Evolutionary conservation across 306 rosid species (phyloP).

Genomic region (Ziziphus jujuba): DNA sequence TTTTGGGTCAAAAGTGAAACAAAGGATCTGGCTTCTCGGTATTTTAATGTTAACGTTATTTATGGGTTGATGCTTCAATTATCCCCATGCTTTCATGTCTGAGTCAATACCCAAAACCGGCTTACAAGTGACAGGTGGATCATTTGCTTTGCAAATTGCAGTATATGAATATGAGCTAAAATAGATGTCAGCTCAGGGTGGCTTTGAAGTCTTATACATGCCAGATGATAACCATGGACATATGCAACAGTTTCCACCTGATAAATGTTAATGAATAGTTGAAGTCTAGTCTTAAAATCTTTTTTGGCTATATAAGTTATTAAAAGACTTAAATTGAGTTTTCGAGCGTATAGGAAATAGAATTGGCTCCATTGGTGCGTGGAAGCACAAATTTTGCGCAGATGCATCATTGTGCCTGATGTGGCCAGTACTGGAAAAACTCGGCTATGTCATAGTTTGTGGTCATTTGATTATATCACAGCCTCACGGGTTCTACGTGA

Average conservation of each 20-base stretch:
- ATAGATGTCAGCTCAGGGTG: background rate
- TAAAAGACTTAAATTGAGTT: too few relatives aligned
- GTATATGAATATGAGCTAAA: background rate
- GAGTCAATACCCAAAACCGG: background rate
- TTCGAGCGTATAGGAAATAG: too few relatives aligned
- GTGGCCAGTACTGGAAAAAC: too few relatives aligned
- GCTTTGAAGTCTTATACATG: background rate
- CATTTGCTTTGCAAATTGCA: background rate
- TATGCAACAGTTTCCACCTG: background rate
- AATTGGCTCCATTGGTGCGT: too few relatives aligned
- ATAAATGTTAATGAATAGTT: background rate
- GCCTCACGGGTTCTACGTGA: too few relatives aligned
- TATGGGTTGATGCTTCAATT: background rate
- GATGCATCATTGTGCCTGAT: too few relatives aligned
- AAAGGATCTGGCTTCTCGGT: background rate
- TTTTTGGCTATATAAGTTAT: too few relatives aligned
- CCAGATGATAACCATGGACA: background rate
- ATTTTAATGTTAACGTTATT: background rate
- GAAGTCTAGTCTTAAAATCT: too few relatives aligned
- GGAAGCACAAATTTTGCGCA: too few relatives aligned
- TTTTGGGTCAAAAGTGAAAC: background rate
- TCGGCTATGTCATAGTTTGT: too few relatives aligned
- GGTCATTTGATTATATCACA: too few relatives aligned
- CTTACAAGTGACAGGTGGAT: slow-evolving; percentile 2
- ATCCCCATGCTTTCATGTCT: background rate